Conservation (phyloP, 768 basidiomycete genomes). For the Lactarius sp. region DNA sequence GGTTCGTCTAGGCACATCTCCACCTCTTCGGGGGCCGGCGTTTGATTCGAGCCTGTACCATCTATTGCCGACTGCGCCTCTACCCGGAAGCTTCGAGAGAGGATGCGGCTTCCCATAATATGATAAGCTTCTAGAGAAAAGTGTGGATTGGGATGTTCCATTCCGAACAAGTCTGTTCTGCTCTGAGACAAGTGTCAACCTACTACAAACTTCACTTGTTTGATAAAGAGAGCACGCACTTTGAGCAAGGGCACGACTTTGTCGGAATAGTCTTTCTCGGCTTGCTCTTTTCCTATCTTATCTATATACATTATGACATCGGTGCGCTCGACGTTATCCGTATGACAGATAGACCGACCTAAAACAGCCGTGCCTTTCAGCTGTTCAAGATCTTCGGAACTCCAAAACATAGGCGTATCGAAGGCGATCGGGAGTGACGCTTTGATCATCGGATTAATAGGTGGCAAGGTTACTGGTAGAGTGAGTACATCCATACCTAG, state of each 20-base stretch:
- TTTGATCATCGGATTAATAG: constrained; percentile 28
- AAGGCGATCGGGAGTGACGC: constrained; percentile 67
- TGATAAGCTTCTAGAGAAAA: constrained; percentile 79
- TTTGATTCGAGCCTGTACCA: constrained; percentile 36
- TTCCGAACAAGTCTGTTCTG: constrained; percentile 65
- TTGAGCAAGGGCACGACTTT: constrained; percentile 67
- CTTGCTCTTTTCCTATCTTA: constrained; percentile 82
- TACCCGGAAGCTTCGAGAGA: constrained; percentile 89
- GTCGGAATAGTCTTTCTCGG: constrained; percentile 63
- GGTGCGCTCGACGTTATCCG: not conserved
- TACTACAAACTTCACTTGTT: not conserved
- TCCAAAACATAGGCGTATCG: constrained; percentile 96
- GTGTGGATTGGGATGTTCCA: constrained; percentile 36
- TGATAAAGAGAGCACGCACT: constrained; percentile 39
- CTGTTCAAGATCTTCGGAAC: constrained; percentile 60
- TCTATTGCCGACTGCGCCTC: constrained; percentile 42
- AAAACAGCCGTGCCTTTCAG: constrained; percentile 83
- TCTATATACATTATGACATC: constrained; percentile 40
- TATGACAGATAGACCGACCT: constrained; percentile 45
- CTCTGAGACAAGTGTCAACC: constrained; percentile 39
- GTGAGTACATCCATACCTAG: constrained; percentile 44
- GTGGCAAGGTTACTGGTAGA: not conserved
- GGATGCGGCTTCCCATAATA: constrained; percentile 83
- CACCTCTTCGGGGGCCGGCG: constrained; percentile 21
- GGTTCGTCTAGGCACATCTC: constrained; percentile 36